Evolutionary conservation across 78 protist genomes (phyloP), one percentile per base, ranked within the genome.

Genomic region (Dictyostelium purpureum): DNA sequence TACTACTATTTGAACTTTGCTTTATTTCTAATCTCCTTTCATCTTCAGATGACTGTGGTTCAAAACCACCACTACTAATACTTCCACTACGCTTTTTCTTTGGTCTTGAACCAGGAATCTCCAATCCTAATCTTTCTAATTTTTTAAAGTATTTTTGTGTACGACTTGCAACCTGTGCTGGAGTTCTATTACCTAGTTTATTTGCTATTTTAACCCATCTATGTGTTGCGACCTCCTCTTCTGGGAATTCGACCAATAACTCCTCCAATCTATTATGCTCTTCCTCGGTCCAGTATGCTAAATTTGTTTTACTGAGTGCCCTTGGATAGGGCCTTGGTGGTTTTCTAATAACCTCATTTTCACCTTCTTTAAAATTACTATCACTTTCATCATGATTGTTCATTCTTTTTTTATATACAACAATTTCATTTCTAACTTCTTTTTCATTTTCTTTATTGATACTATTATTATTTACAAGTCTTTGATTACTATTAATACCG

Each of bases 101-200:
- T 33, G 35, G 31, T 9, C 21, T 67, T 7, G 47, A 0, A 33
- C 92, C 92, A 4, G 92, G 92, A 21, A 74, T 1, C 31, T 69
- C 61, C 61, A 73, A n/a, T 24, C 92, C 92, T 1, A 63, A n/a
- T 43, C 33, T 70, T 31, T 56, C 51, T n/a, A 81, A 63, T 54
- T 92, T 80, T 16, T 59, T 65, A 51, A 92, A 92, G 47, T 51
- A 92, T 51, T 92, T 92, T 73, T 92, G 95, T 19, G 87, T 69
- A 19, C 95, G 45, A 83, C 92, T 82, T 3, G 90, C 95, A n/a
- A 90, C 81, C 61, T 92, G 95, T 43, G 54, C 52, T 18, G 87
- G 90, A 42, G 89, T 92, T 57, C 91, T 77, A 31, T 37, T 63
- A 0, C 63, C 70, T 2, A 92, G 6, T 28, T 9, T 79, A 35